Percentiles rank a stretch among this genome's conserved stretches.
These are phyloP conservation scores for Cystofilobasidium macerans DNA, from an alignment of 768 basidiomycete species.

Conservation along the genomic window DNA sequence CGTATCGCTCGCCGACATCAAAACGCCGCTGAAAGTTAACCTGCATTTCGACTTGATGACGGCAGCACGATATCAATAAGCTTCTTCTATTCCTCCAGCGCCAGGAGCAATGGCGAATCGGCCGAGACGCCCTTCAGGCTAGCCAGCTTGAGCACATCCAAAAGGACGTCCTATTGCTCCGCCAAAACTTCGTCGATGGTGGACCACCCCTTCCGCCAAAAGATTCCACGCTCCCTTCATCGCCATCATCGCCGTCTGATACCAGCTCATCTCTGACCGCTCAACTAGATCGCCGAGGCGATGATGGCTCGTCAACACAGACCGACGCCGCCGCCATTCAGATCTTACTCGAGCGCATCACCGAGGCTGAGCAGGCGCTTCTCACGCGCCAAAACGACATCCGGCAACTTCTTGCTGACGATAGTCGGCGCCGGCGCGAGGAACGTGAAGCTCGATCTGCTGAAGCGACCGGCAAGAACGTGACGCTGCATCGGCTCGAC, in stretches of 20 bases:
- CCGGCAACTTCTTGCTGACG: neutral
- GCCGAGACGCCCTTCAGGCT: conserved; percentile 9
- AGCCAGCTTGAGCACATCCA: conserved; percentile 14
- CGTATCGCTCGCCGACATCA: neutral
- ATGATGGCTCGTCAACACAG: too few species aligned
- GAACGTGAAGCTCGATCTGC: conserved; percentile 3
- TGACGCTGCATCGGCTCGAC: conserved; percentile 13
- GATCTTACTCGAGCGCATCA: neutral
- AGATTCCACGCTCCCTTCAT: neutral
- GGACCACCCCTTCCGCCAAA: conserved; percentile 10
- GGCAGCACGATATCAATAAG: neutral
- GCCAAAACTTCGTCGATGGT: neutral
- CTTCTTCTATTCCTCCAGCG: conserved; percentile 14
- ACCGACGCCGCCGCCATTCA: neutral
- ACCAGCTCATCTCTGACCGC: conserved; percentile 3
- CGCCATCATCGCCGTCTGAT: neutral
- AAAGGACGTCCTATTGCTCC: conserved; percentile 9
- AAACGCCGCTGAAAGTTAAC: neutral
- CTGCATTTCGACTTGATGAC: neutral
- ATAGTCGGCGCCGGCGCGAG: conserved; percentile 1
- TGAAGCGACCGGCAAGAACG: neutral
- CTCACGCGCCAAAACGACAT: conserved; percentile 8
- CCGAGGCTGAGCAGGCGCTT: neutral
- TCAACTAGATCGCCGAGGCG: neutral
- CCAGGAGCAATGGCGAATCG: conserved; percentile 17